These are phyloP conservation scores for Vanrija pseudolonga DNA, from an alignment of 1,284 basidiomycete genomes.

Conservation along the genomic window DNA sequence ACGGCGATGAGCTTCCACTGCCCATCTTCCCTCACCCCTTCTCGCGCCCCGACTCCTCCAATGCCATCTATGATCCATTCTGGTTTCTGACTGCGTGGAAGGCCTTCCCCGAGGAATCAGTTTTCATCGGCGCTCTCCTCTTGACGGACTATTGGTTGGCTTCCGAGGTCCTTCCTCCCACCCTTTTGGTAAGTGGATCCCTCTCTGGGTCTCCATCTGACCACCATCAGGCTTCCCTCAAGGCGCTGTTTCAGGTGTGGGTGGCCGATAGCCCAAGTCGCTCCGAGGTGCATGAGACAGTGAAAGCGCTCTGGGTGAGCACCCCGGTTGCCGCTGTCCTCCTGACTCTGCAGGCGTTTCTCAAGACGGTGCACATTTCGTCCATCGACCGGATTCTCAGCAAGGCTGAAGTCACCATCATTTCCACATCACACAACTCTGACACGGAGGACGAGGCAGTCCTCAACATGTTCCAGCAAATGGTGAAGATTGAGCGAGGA, in stretches of 20 bases:
- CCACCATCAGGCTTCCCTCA: background rate
- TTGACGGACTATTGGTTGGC: constrained; percentile 8
- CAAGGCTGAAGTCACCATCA: background rate
- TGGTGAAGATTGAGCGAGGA: background rate
- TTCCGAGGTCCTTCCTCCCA: background rate
- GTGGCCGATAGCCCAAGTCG: background rate
- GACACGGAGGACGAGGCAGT: background rate
- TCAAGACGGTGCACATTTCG: background rate
- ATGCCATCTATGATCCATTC: background rate
- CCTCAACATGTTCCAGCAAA: background rate
- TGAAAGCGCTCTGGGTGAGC: background rate
- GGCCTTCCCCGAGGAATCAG: constrained; percentile 3
- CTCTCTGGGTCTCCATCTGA: background rate
- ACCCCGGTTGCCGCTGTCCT: background rate
- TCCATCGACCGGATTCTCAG: background rate
- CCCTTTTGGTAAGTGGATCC: background rate
- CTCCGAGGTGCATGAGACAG: background rate
- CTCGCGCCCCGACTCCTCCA: background rate
- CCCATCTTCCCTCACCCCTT: constrained; percentile 1
- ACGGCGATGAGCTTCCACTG: background rate
- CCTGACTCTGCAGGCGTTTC: background rate
- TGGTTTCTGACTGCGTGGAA: background rate
- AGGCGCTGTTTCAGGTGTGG: background rate
- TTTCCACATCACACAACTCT: background rate
- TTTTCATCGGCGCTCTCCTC: constrained; percentile 4